These are phyloP conservation scores for Bryopsis sp. DNA, from an alignment of 139 green algal genomes.

Conservation along the genomic window DNA sequence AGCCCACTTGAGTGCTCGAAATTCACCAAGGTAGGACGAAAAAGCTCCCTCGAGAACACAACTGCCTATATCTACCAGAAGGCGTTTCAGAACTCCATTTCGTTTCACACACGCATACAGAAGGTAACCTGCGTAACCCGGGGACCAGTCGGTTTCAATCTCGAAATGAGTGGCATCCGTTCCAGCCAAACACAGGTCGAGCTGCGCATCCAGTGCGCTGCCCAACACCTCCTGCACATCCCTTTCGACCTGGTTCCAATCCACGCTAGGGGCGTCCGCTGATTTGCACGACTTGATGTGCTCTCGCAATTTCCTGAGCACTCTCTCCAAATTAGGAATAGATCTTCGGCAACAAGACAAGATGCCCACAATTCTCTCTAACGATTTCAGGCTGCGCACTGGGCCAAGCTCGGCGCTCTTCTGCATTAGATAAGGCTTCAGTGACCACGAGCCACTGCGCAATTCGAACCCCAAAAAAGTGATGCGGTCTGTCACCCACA, in stretches of 20 bases:
- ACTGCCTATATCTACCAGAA: constrained; percentile 2
- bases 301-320: neutral
- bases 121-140: neutral
- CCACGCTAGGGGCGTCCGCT: neutral
- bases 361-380: neutral
- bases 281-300: neutral
- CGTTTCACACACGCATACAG: neutral
- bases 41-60: too few relatives aligned
- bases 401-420: neutral
- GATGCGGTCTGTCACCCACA: neutral
- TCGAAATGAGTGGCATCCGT: neutral
- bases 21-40: neutral
- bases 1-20: neutral
- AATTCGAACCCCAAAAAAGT: neutral
- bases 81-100: neutral
- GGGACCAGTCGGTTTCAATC: neutral
- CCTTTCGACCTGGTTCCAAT: neutral
- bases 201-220: neutral
- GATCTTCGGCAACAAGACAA: neutral
- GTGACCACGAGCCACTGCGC: neutral
- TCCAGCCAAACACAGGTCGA: neutral
- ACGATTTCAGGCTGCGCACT: neutral
- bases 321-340: neutral
- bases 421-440: neutral
- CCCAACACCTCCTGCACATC: neutral